Conservation (phyloP, 2,329 filamentous ascomycete species). For the Pseudopithomyces maydicus region DNA sequence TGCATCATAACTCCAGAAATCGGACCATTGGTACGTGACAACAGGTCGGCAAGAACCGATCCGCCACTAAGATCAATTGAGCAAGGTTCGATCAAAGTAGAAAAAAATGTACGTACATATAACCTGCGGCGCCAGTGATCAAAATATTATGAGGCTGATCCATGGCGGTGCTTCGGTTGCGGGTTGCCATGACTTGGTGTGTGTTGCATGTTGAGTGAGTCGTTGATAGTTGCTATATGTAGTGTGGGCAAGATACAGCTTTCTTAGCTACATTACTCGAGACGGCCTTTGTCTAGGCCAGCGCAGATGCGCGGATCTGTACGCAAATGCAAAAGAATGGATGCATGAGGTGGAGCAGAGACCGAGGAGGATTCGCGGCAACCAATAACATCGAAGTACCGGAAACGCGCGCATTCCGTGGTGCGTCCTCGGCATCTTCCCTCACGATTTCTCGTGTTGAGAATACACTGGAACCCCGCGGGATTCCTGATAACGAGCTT, state of each 20-base stretch:
- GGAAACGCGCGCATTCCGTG: neutral
- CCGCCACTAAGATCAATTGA: slow-evolving; percentile 12
- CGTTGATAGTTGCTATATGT: neutral
- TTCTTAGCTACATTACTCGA: neutral
- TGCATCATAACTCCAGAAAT: slow-evolving; percentile 6
- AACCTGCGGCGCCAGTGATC: slow-evolving; percentile 19
- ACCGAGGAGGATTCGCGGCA: neutral
- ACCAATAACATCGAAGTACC: neutral
- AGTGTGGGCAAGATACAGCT: neutral
- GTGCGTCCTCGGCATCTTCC: too few relatives aligned
- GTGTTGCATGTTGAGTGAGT: too few relatives aligned
- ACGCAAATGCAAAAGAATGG: neutral
- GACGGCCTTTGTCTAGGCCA: neutral
- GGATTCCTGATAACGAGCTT: neutral
- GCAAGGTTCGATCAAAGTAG: neutral
- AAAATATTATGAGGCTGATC: slow-evolving; percentile 12
- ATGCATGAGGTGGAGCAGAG: neutral
- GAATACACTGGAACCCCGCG: neutral
- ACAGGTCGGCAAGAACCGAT: slow-evolving; percentile 14
- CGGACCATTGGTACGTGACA: slow-evolving; percentile 1
- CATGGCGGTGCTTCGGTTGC: slow-evolving; percentile 7
- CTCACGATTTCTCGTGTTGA: neutral
- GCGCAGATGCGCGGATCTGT: neutral
- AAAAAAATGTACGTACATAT: slow-evolving; percentile 9
- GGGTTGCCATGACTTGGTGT: too few relatives aligned